phyloP scores from a whole-genome alignment of 257 asterid genomes.

The Solanum neorickii region DNA sequence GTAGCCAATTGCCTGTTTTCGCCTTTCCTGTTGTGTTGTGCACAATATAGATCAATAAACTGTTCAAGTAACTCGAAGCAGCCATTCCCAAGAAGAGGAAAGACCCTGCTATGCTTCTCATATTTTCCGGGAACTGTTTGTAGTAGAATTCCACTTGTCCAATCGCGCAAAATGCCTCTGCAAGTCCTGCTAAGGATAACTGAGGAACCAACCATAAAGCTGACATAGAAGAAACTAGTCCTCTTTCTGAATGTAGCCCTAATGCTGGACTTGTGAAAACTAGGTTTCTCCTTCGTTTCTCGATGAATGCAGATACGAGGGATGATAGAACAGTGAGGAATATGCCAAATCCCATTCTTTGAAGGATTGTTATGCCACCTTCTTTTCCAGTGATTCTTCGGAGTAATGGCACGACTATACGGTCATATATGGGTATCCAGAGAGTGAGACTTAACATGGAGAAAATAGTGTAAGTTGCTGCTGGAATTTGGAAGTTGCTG shows the following conservation, averaged over 20 bases:
- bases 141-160: conserved; percentile 65
- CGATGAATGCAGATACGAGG: conserved; percentile 37
- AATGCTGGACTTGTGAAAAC: conserved; percentile 18
- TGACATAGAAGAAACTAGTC: conserved; percentile 48
- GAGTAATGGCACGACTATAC: conserved; percentile 34
- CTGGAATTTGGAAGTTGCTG: conserved; percentile 47
- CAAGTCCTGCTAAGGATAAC: conserved; percentile 45
- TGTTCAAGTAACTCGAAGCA: conserved; percentile 34
- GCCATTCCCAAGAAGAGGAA: conserved; percentile 55
- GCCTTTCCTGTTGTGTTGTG: conserved; percentile 29
- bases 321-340: conserved; percentile 27
- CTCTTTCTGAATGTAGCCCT: conserved; percentile 18
- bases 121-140: conserved; percentile 77
- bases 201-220: conserved; percentile 68
- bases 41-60: conserved; percentile 32
- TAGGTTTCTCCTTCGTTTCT: conserved; percentile 27
- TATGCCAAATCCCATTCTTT: conserved; percentile 57
- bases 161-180: conserved; percentile 52
- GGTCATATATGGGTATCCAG: conserved; percentile 55
- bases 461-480: conserved; percentile 56
- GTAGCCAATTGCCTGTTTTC: conserved; percentile 50
- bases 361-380: conserved; percentile 59
- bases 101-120: conserved; percentile 73
- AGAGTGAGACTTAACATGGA: conserved; percentile 48
- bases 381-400: conserved; percentile 22